Percentiles rank a stretch among this genome's conserved stretches.
Evolutionary conservation across 2,329 filamentous ascomycete genomes (phyloP).

Genomic region (Apiospora marii): DNA sequence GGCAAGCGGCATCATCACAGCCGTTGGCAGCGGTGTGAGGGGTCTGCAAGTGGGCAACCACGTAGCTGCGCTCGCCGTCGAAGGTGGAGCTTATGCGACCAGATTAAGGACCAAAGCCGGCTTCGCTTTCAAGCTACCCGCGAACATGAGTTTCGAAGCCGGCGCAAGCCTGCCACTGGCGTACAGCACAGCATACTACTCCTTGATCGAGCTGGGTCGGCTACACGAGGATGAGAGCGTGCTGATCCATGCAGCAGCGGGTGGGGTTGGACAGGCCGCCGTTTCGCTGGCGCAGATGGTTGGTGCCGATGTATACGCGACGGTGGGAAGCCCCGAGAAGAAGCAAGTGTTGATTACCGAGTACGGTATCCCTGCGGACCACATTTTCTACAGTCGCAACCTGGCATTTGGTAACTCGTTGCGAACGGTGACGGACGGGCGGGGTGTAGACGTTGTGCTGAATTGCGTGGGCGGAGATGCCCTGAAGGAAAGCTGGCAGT

Average conservation of each 20-base stretch:
- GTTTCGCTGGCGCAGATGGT: slow-evolving; percentile 26
- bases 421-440: slow-evolving; percentile 17
- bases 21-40: slow-evolving; percentile 13
- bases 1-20: slow-evolving; percentile 15
- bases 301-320: slow-evolving; percentile 26
- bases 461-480: slow-evolving; percentile 39
- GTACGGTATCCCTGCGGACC: slow-evolving; percentile 23
- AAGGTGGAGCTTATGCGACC: slow-evolving; percentile 42
- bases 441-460: slow-evolving; percentile 26
- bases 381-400: slow-evolving; percentile 26
- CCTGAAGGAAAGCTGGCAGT: slow-evolving; percentile 41
- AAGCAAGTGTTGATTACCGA: slow-evolving; percentile 23
- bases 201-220: slow-evolving; percentile 23
- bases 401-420: slow-evolving; percentile 24
- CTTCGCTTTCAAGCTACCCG: slow-evolving; percentile 40
- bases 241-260: slow-evolving; percentile 26
- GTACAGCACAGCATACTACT: slow-evolving; percentile 27
- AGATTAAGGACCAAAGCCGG: slow-evolving; percentile 36
- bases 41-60: slow-evolving; percentile 38
- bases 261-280: slow-evolving; percentile 28
- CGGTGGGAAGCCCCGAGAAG: slow-evolving; percentile 23
- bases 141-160: slow-evolving; percentile 35
- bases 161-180: slow-evolving; percentile 25
- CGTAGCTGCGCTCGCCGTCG: slow-evolving; percentile 43
- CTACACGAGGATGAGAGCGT: slow-evolving; percentile 23